Percentiles rank a stretch among this genome's conserved stretches.
Conservation (phyloP, 2,329 filamentous ascomycete species). For the Paecilomyces sp. region DNA sequence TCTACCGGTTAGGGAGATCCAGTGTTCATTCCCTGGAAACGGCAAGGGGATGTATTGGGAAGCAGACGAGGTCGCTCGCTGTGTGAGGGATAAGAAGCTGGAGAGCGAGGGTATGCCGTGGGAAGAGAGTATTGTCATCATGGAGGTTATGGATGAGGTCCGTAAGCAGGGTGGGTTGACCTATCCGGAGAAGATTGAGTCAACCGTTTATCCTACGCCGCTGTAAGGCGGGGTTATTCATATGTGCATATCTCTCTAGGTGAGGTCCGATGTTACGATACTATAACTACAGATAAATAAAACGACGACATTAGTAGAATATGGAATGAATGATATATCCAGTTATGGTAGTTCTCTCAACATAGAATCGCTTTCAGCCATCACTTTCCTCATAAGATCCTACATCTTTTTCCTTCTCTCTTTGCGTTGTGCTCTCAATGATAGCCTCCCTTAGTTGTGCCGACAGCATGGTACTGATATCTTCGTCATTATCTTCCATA, state of each 20-base stretch:
- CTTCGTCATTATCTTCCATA: not conserved
- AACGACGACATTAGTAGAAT: too few species aligned
- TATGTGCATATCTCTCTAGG: not conserved
- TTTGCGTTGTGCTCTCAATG: not conserved
- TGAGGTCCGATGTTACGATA: not conserved
- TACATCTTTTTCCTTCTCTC: not conserved
- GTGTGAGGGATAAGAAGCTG: constrained; percentile 66
- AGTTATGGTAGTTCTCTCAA: too few species aligned
- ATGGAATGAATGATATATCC: too few species aligned
- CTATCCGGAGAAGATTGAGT: constrained; percentile 63
- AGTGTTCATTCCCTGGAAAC: constrained; percentile 43
- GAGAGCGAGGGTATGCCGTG: constrained; percentile 65
- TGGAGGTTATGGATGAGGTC: constrained; percentile 72
- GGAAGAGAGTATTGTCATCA: constrained; percentile 74
- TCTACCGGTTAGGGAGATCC: constrained; percentile 26
- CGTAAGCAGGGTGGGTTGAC: constrained; percentile 54
- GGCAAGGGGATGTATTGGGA: constrained; percentile 89
- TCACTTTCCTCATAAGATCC: not conserved
- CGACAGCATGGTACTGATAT: not conserved
- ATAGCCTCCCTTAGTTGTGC: not conserved
- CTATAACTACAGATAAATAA: not conserved
- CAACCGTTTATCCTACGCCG: constrained; percentile 45
- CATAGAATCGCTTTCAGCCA: not conserved
- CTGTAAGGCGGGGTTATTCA: constrained; percentile 15
- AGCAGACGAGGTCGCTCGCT: constrained; percentile 70